Evolutionary conservation across 305 asterid species (phyloP).

Genomic region (Fraxinus albicans): DNA sequence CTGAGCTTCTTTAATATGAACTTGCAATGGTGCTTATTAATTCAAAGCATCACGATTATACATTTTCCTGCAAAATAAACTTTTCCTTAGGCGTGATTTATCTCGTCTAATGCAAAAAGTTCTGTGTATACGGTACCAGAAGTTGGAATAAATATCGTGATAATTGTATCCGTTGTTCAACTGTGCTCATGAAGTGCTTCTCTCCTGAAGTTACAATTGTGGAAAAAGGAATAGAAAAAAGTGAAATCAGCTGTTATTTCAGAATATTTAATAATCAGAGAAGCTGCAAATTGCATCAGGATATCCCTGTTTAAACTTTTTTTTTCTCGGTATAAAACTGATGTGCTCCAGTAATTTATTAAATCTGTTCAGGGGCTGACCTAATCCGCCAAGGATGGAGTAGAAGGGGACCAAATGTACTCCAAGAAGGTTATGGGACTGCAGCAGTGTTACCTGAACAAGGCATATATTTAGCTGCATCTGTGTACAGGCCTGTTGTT

Average conservation of each 20-base stretch:
- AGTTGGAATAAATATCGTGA: neutral
- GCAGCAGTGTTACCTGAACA: constrained; percentile 92
- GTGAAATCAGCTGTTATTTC: neutral
- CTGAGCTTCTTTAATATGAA: constrained; percentile 3
- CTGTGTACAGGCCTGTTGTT: constrained; percentile 92
- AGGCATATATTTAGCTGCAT: constrained; percentile 96
- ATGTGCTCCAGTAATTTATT: neutral
- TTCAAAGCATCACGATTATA: neutral
- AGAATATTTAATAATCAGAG: constrained; percentile 5
- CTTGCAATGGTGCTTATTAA: constrained; percentile 15
- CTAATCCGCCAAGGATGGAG: constrained; percentile 90
- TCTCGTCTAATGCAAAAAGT: neutral
- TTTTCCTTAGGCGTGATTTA: neutral
- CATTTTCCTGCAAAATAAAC: neutral
- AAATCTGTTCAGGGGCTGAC: constrained; percentile 54
- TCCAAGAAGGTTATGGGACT: constrained; percentile 98
- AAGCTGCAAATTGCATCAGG: neutral
- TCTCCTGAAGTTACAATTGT: neutral
- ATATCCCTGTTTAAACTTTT: constrained; percentile 8
- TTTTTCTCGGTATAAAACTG: constrained; percentile 12
- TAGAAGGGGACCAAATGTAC: constrained; percentile 83
- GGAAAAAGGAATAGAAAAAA: neutral
- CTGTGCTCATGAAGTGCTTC: constrained; percentile 3
- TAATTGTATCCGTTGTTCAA: neutral
- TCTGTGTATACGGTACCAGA: constrained; percentile 1